phyloP scores from a whole-genome alignment of 805 yeast species.

The Cyberlindnera euphorbiae region DNA sequence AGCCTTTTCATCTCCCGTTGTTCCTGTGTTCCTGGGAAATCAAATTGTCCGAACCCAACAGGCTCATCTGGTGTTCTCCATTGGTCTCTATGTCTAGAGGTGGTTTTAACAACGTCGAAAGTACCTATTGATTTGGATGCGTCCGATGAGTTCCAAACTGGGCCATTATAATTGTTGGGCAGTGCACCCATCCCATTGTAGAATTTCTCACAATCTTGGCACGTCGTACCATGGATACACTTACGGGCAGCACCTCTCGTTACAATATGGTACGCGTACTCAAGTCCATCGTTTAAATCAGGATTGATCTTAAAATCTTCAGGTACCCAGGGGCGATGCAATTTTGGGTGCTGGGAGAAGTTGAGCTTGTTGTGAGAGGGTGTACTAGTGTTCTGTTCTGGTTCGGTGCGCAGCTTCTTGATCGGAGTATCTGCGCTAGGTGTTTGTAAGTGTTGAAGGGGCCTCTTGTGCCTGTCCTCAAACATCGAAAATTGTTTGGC shows the following conservation, averaged over 20 bases:
- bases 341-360: constrained; percentile 15
- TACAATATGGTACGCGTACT: constrained; percentile 31
- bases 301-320: constrained; percentile 37
- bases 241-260: constrained; percentile 30
- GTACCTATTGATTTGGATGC: too few relatives aligned
- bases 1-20: constrained; percentile 32
- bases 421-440: constrained; percentile 19
- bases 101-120: constrained; percentile 18
- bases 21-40: constrained; percentile 57
- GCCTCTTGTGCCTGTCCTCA: constrained; percentile 2
- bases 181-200: constrained; percentile 28
- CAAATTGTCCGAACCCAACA: constrained; percentile 55
- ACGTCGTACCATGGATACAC: constrained; percentile 32
- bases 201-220: constrained; percentile 30
- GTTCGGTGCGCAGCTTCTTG: constrained; percentile 9
- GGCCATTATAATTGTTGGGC: constrained; percentile 21
- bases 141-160: too few relatives aligned
- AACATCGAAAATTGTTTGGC: constrained; percentile 15
- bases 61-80: constrained; percentile 42
- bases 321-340: constrained; percentile 31
- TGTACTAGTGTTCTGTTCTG: constrained; percentile 1
- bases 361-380: constrained; percentile 7
- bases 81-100: constrained; percentile 24
- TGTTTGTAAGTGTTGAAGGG: constrained; percentile 8
- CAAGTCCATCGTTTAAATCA: constrained; percentile 22